Percentiles rank a stretch among this genome's conserved stretches.
phyloP scores from a whole-genome alignment of 2,329 filamentous ascomycete species.

The Neofusicoccum umdonicola region DNA sequence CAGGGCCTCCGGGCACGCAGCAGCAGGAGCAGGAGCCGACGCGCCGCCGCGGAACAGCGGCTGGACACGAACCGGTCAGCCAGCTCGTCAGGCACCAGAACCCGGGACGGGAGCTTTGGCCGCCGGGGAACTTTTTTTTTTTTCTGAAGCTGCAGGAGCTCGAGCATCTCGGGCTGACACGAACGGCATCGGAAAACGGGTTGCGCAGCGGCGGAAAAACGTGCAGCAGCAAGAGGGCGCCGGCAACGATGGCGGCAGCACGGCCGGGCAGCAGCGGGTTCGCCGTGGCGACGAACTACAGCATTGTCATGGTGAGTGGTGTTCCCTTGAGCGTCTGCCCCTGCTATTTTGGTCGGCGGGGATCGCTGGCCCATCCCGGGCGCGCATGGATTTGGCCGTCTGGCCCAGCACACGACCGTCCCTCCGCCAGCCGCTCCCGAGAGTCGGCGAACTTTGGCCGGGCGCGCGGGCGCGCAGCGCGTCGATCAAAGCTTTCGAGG shows the following conservation, averaged over 20 bases:
- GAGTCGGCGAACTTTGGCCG: conserved; percentile 14
- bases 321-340: not conserved
- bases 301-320: conserved; percentile 16
- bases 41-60: not conserved
- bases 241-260: not conserved
- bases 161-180: not conserved
- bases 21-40: not conserved
- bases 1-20: not conserved
- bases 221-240: not conserved
- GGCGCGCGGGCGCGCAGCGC: conserved; percentile 2
- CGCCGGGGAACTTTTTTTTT: not conserved
- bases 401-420: too few species aligned
- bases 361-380: not conserved
- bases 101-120: not conserved
- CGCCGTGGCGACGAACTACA: conserved; percentile 8
- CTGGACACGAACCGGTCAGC: conserved; percentile 2
- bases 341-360: not conserved
- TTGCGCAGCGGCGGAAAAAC: not conserved
- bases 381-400: not conserved
- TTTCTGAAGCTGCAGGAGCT: not conserved
- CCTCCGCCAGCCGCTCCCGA: not conserved
- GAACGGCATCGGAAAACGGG: not conserved
- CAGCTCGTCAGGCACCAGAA: not conserved
- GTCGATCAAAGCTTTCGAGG: conserved; percentile 10
- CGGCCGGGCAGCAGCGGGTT: conserved; percentile 6